Evolutionary conservation across 805 yeast species (phyloP), one percentile per base, ranked within the genome.

Genomic region (Candida vaughaniae): DNA sequence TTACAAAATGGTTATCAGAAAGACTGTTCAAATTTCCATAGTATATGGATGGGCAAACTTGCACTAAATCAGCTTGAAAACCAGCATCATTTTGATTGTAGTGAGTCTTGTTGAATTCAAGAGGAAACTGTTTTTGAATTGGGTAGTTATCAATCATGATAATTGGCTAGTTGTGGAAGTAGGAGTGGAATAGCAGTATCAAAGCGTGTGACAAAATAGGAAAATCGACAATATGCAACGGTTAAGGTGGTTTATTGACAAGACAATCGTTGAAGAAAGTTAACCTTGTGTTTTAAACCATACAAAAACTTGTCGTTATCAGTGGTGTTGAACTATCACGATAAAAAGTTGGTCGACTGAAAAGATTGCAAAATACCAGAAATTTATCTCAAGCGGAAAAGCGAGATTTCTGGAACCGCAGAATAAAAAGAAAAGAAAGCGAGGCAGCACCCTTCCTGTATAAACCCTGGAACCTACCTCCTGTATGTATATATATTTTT

Each of bases 21-120:
- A 45, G 36, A 31, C 33, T 22, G 20, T 39, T 29, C 9, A 29
- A 25, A 15, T 35, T 30, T 2, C 43, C 46, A 30, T 39, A 39
- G 25, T 29, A 42, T 6, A 61, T 43, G 6, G 54, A 43, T 1
- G 68, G 67, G 8, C 60, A 49, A 9, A 62, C 43, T 41, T 56
- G 57, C 15, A 29, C 32, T 17, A 36, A 31, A 12, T 36, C 31
- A 14, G 19, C 18, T 10, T 31, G 30, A 23, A 14, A 16, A 29
- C 18, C 14, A 11, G 22, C 16, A 16, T 16, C 22, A 5, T 10
- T 12, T 9, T 16, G 35, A 12, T 26, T 18, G 15, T 42, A 26
- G 22, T 36, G 41, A 16, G 14, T 17, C 20, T 28, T 32, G 9
- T 16, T 20, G 6, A 36, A 11, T 9, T 16, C 19, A 16, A 26